These are phyloP conservation scores for Vaccinium vitisidaea DNA, from an alignment of 148 eudicot species.

Conservation along the genomic window DNA sequence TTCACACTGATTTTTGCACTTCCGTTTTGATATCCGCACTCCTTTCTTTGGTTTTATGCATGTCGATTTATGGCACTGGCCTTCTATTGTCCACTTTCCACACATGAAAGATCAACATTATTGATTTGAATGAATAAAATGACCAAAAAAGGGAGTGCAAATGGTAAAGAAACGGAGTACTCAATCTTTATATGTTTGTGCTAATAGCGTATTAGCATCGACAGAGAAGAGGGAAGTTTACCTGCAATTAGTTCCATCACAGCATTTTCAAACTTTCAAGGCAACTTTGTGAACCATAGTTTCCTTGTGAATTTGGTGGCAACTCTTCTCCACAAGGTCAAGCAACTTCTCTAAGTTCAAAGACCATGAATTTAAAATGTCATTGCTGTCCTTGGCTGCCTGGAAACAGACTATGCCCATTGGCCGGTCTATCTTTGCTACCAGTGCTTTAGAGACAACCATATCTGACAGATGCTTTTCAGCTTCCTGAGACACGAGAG, in stretches of 20 bases:
- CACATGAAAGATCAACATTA: background rate
- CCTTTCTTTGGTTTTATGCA: background rate
- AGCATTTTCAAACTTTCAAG: constrained; percentile 48
- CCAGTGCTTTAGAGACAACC: constrained; percentile 85
- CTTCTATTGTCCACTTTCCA: background rate
- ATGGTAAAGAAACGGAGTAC: background rate
- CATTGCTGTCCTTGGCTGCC: constrained; percentile 76
- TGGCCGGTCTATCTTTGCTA: constrained; percentile 86
- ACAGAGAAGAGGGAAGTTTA: background rate
- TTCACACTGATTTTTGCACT: background rate
- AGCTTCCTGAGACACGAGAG: constrained; percentile 56
- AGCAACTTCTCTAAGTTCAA: constrained; percentile 87
- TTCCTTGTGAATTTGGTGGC: constrained; percentile 98
- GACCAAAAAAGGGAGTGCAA: background rate
- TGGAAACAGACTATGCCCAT: constrained; percentile 76
- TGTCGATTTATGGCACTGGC: background rate
- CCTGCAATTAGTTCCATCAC: constrained; percentile 1
- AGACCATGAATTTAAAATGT: constrained; percentile 86
- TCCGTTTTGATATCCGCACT: background rate
- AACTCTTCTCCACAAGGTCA: constrained; percentile 95
- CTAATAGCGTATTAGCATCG: background rate
- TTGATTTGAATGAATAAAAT: background rate
- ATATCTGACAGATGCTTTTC: constrained; percentile 91
- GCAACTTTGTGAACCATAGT: constrained; percentile 94
- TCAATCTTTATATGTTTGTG: background rate